Conservation (phyloP, 2,329 filamentous ascomycete species). For the Blumeria hordei region DNA sequence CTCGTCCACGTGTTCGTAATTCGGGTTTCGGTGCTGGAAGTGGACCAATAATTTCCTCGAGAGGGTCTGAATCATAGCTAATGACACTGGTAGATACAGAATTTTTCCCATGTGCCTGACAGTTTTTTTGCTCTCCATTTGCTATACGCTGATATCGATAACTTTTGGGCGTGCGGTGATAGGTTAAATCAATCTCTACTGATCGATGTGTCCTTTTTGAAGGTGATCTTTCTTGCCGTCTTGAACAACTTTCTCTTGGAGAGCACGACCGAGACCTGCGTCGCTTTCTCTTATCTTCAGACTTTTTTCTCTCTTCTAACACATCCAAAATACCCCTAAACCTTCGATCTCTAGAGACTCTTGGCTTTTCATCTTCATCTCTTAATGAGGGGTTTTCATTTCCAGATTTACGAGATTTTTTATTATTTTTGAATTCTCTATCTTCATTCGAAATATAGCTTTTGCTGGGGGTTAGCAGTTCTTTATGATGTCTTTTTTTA, state of each 20-base stretch:
- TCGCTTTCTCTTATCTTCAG: slow-evolving; percentile 6
- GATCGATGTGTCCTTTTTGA: slow-evolving; percentile 9
- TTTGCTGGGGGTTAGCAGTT: neutral
- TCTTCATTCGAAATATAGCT: neutral
- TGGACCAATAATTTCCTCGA: slow-evolving; percentile 57
- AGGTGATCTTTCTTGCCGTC: slow-evolving; percentile 15
- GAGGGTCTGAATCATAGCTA: slow-evolving; percentile 38
- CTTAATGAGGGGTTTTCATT: neutral
- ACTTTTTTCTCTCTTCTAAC: neutral
- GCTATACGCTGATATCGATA: neutral
- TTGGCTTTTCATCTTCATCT: slow-evolving; percentile 3
- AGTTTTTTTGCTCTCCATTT: no score
- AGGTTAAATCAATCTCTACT: slow-evolving; percentile 4
- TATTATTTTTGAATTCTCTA: neutral
- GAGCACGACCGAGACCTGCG: slow-evolving; percentile 9
- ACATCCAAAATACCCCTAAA: slow-evolving; percentile 9
- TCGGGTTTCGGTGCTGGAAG: slow-evolving; percentile 23
- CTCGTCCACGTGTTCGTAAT: slow-evolving; percentile 40
- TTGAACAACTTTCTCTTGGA: slow-evolving; percentile 9
- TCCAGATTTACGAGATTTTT: neutral
- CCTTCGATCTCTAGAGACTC: neutral
- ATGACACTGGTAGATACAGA: slow-evolving; percentile 1
- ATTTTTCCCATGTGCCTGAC: neutral
- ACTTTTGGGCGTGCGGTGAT: slow-evolving; percentile 4
- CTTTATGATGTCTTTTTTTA: neutral